Percentiles rank a stretch among this genome's conserved stretches.
Conservation (phyloP, 2,329 filamentous ascomycete species). For the Arthrobotrys pseudoclavata region DNA sequence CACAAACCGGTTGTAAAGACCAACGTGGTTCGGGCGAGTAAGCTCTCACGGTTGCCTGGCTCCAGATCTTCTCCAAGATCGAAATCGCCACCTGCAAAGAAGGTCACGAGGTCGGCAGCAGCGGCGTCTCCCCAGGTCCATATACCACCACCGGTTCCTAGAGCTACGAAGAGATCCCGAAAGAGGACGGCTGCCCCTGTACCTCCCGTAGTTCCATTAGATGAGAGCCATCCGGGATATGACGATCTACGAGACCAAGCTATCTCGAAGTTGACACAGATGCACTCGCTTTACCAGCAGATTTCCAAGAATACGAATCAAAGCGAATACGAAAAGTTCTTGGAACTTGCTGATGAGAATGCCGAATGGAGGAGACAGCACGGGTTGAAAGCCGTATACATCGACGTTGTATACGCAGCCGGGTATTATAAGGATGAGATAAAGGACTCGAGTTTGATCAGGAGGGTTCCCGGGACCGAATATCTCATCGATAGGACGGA, state of each 20-base stretch:
- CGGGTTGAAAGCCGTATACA: slow-evolving; percentile 47
- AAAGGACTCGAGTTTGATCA: slow-evolving; percentile 40
- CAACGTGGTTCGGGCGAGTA: slow-evolving; percentile 35
- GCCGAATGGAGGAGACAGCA: slow-evolving; percentile 51
- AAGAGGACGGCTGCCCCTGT: slow-evolving; percentile 29
- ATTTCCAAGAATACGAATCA: slow-evolving; percentile 26
- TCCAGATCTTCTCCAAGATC: slow-evolving; percentile 21
- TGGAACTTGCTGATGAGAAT: slow-evolving; percentile 49
- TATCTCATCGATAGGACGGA: slow-evolving; percentile 55
- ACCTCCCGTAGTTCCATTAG: slow-evolving; percentile 43
- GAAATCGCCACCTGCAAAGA: slow-evolving; percentile 15
- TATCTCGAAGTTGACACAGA: slow-evolving; percentile 48
- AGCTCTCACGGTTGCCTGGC: slow-evolving; percentile 26
- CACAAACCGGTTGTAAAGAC: slow-evolving; percentile 31
- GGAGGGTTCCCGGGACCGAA: slow-evolving; percentile 45
- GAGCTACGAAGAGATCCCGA: slow-evolving; percentile 7
- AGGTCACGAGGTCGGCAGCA: slow-evolving; percentile 16
- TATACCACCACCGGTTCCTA: background rate
- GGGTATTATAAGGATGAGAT: slow-evolving; percentile 52
- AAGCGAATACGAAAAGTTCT: slow-evolving; percentile 45
- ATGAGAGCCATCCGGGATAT: slow-evolving; percentile 57
- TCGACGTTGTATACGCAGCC: slow-evolving; percentile 52
- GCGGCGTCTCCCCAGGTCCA: background rate
- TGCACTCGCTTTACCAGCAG: slow-evolving; percentile 51
- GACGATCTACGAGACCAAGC: slow-evolving; percentile 58